Conservation (phyloP, 2,329 filamentous ascomycete species). For the Clonostachys rhizophaga region DNA sequence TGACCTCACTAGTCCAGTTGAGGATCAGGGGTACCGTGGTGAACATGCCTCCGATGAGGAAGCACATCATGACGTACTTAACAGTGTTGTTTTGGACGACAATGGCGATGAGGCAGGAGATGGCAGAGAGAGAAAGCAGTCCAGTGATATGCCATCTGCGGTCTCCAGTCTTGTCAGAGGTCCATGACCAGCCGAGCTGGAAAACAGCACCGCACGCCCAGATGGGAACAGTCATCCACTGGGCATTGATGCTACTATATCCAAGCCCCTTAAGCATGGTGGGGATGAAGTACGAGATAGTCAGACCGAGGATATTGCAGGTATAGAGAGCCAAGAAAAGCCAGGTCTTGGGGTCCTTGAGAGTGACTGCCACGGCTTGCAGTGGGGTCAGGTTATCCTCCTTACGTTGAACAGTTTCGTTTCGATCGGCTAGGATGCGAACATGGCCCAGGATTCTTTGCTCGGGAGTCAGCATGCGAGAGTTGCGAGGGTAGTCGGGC, state of each 20-base stretch:
- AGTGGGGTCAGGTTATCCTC: conserved; percentile 15
- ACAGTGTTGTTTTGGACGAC: conserved; percentile 25
- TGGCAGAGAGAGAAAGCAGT: conserved; percentile 12
- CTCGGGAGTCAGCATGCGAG: conserved; percentile 52
- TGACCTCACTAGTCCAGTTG: conserved; percentile 70
- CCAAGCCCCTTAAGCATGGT: conserved; percentile 44
- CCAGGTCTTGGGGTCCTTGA: conserved; percentile 41
- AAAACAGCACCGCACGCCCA: conserved; percentile 18
- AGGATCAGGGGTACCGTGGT: conserved; percentile 30
- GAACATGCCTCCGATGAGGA: conserved; percentile 22
- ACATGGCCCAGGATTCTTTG: conserved; percentile 59
- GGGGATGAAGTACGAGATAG: conserved; percentile 49
- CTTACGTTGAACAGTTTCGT: conserved; percentile 3
- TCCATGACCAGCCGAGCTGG: conserved; percentile 12
- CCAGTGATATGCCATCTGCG: conserved; percentile 18
- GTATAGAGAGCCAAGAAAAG: conserved; percentile 44
- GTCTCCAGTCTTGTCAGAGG: conserved; percentile 17
- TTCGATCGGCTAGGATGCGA: conserved; percentile 39
- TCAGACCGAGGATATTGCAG: conserved; percentile 35
- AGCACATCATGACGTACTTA: conserved; percentile 24
- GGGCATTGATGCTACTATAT: conserved; percentile 33
- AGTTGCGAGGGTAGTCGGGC: conserved; percentile 61
- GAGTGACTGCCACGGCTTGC: conserved; percentile 19
- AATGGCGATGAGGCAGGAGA: conserved; percentile 17
- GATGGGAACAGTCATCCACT: conserved; percentile 37